Percentiles rank a stretch among this genome's conserved stretches.
phyloP scores from a whole-genome alignment of 2,329 filamentous ascomycete species.

The Diaporthe longicolla region DNA sequence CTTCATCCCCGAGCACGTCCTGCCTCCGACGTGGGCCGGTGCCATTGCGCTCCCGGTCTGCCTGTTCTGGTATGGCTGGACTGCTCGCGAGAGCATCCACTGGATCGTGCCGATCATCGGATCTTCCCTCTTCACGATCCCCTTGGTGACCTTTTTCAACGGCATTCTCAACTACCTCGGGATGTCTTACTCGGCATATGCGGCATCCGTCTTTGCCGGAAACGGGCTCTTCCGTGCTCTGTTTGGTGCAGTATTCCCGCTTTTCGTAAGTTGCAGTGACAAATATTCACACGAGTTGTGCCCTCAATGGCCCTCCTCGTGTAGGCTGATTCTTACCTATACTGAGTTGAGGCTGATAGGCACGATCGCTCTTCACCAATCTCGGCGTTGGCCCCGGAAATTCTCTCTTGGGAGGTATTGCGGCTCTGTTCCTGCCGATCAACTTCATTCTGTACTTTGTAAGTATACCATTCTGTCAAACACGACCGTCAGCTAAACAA shows the following conservation, averaged over 20 bases:
- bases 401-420: slow-evolving; percentile 45
- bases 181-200: slow-evolving; percentile 5
- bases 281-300: background rate
- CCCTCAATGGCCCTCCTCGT: background rate
- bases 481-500: background rate
- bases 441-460: slow-evolving; percentile 45
- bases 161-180: slow-evolving; percentile 12
- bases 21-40: slow-evolving; percentile 21
- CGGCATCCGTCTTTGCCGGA: slow-evolving; percentile 13
- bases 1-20: slow-evolving; percentile 14
- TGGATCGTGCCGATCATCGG: slow-evolving; percentile 69
- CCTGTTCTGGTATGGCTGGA: slow-evolving; percentile 69
- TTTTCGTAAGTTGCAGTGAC: background rate
- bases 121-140: background rate
- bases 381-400: slow-evolving; percentile 45
- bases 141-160: background rate
- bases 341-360: slow-evolving; percentile 9
- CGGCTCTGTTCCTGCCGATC: slow-evolving; percentile 45
- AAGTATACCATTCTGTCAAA: slow-evolving; percentile 14
- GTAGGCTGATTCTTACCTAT: background rate
- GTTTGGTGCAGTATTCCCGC: slow-evolving; percentile 11
- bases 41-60: slow-evolving; percentile 58
- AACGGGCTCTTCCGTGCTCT: background rate
- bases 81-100: slow-evolving; percentile 60
- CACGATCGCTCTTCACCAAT: slow-evolving; percentile 42